These are phyloP conservation scores for slime mould (Dictyostelium discoideum) DNA, from an alignment of 78 protist species.

Conservation along the genomic window dicty_2.7 NC_007091.3:4328001-4328500, in stretches of 20 bases:
- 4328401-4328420: slow-evolving; percentile 15
- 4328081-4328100: neutral
- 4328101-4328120: slow-evolving; percentile 1
- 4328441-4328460: neutral
- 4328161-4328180: neutral
- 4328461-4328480: neutral
- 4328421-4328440: neutral
- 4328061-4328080: neutral
- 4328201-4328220: no score
- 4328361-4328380: neutral
- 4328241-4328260: no score
- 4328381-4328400: neutral
- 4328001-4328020: neutral
- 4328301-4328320: neutral
- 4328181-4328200: neutral
- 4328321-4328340: neutral
- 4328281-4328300: neutral
- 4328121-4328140: neutral
- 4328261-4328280: no score
- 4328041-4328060: neutral
- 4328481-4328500: neutral
- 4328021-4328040: neutral
- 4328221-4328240: neutral
- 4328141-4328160: slow-evolving; percentile 8
- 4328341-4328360: neutral